phyloP scores from a whole-genome alignment of 148 eudicot genomes.

The Bassia scoparia region DNA sequence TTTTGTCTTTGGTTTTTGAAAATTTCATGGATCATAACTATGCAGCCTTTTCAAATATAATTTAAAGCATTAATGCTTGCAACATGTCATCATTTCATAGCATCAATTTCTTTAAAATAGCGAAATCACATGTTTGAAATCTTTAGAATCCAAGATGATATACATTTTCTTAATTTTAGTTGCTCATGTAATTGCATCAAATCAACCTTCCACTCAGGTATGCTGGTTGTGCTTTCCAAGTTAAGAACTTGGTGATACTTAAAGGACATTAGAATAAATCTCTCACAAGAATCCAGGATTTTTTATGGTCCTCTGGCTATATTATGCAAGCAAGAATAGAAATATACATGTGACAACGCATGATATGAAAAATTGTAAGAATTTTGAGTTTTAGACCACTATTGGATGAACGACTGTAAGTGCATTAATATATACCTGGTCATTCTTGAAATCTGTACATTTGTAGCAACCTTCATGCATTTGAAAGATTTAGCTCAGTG shows the following conservation, averaged over 20 bases:
- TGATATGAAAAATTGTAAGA: background rate
- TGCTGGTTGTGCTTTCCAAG: background rate
- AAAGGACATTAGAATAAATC: background rate
- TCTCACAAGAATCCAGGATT: background rate
- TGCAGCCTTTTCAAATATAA: no score
- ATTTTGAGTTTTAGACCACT: background rate
- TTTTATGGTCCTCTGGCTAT: background rate
- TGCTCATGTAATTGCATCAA: background rate
- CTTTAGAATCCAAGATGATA: no score
- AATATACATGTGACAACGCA: background rate
- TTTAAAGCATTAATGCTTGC: no score
- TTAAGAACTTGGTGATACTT: background rate
- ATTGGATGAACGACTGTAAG: background rate
- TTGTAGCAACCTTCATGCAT: constrained; percentile 88
- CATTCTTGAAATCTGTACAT: constrained; percentile 72
- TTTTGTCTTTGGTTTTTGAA: no score
- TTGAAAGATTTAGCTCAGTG: constrained; percentile 63
- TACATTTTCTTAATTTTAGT: no score
- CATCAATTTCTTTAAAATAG: no score
- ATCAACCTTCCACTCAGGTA: background rate
- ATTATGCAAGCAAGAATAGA: background rate
- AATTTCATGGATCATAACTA: no score
- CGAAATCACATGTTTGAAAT: background rate
- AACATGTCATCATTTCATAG: no score
- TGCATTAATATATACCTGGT: constrained; percentile 51